A percentile compares a stretch with the other conserved stretches of the same genome.
Evolutionary conservation across 2,329 filamentous ascomycete genomes (phyloP).

Genomic region (Trichoderma hamatum): DNA sequence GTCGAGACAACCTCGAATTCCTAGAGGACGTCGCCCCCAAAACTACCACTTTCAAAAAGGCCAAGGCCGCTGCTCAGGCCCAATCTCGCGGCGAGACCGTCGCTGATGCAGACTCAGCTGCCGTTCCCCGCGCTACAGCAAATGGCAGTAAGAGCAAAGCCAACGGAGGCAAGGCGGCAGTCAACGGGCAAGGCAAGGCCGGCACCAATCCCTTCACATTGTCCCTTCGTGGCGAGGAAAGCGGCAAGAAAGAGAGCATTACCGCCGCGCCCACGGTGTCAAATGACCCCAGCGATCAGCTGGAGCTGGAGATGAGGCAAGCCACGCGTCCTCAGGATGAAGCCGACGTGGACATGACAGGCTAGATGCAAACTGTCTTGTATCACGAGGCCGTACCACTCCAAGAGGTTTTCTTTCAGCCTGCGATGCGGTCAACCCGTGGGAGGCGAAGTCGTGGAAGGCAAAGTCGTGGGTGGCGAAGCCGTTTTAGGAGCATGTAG

Average conservation of each 20-base stretch:
- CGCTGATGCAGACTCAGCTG: slow-evolving; percentile 32
- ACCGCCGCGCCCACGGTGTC: background rate
- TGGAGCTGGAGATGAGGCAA: slow-evolving; percentile 59
- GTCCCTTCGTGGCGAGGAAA: slow-evolving; percentile 33
- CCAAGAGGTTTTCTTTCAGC: background rate
- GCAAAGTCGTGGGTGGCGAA: background rate
- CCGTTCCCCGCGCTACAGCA: slow-evolving; percentile 34
- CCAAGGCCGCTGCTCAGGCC: slow-evolving; percentile 65
- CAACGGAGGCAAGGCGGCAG: slow-evolving; percentile 26
- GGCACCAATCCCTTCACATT: slow-evolving; percentile 29
- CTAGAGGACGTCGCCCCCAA: slow-evolving; percentile 87
- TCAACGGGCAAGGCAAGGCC: slow-evolving; percentile 35
- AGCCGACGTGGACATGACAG: slow-evolving; percentile 63
- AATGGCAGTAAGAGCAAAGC: slow-evolving; percentile 31
- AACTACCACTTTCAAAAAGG: slow-evolving; percentile 77
- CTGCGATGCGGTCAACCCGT: background rate
- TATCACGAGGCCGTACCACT: background rate
- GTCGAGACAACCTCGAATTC: slow-evolving; percentile 94
- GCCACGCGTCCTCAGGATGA: slow-evolving; percentile 49
- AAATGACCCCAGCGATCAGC: slow-evolving; percentile 55
- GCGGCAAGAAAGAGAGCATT: background rate
- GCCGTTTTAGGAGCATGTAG: background rate
- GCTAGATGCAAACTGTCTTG: slow-evolving; percentile 40
- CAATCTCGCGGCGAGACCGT: slow-evolving; percentile 47
- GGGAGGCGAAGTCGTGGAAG: background rate